Base-by-base conservation (phyloP, 306 rosid species). In the Corylus americana region DNA sequence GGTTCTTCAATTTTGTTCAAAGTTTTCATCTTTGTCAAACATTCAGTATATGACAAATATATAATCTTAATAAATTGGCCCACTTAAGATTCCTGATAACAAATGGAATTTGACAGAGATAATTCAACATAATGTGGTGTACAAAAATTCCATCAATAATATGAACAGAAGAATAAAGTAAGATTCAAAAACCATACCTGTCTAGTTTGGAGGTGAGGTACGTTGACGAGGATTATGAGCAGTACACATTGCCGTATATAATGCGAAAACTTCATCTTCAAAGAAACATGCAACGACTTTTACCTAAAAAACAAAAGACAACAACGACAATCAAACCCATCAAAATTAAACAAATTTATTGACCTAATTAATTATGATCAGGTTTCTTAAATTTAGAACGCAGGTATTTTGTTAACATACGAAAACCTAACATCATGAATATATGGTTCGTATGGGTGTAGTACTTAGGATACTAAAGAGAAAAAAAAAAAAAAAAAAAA, bases 191-290 rank as follows among this genome's bases (percentile, higher is more conserved):
- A 61, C 29, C 86, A 59, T 47, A 89, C 97, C 88, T 78, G 80
- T 29, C 81, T 74, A 51, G 55, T 63, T 44, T 86, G 88, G 76
- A 81, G 86, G 59, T 80, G 83, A 82, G 87, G 80, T 22, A 22
- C 22, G 22, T 50, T 70, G 85, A 58, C 79, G 79, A 80, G 90
- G 87, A 37, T 77, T 82, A 79, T 83, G 88, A 20, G 88, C 83
- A 63, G 31, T 1, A 29, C 31, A 29, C 31, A 29, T 29, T 29
- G 31, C 31, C 31, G 31, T 29, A 29, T 29, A 29, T 2, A 29
- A 29, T 29, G 31, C 1, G 31, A 29, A 29, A 29, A 29, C 31
- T 29, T 29, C 31, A 29, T 29, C 31, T 29, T 29, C 2, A 29
- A 29, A 29, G 31, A 29, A 29, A 29, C 31, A 29, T 29, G 31